Evolutionary conservation across 345 rosid species (phyloP).

Genomic region (Citrus maxima): DNA sequence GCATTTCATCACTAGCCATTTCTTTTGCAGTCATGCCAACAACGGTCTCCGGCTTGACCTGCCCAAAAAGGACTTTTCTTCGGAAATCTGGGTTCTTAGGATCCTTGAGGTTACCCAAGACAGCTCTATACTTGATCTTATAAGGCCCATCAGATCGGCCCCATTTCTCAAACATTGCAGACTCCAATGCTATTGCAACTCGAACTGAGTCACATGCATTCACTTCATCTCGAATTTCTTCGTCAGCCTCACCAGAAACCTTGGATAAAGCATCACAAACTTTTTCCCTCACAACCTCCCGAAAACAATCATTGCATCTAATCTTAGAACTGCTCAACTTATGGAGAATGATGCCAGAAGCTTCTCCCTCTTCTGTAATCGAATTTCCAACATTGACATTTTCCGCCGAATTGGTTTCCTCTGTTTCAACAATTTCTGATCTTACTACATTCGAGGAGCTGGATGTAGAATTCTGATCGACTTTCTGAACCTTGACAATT

Average conservation of each 20-base stretch:
- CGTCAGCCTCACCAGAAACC: conserved; percentile 37
- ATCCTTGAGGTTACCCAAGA: conserved; percentile 53
- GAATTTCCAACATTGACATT: not conserved
- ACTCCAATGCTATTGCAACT: conserved; percentile 41
- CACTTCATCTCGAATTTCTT: conserved; percentile 22
- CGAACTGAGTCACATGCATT: conserved; percentile 39
- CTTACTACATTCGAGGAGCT: not conserved
- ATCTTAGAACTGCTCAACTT: conserved; percentile 20
- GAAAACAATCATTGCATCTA: conserved; percentile 36
- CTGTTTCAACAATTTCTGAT: not conserved
- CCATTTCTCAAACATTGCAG: conserved; percentile 38
- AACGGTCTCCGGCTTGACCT: no score
- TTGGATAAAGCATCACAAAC: conserved; percentile 42
- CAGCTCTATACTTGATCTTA: conserved; percentile 38
- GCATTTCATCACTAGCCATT: conserved; percentile 49
- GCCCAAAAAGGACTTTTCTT: conserved; percentile 47
- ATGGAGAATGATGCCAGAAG: conserved; percentile 4
- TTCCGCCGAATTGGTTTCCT: not conserved
- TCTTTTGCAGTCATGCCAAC: conserved; percentile 35
- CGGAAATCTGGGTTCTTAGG: conserved; percentile 49
- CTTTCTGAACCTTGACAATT: not conserved
- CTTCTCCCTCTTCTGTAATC: not conserved
- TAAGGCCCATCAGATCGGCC: conserved; percentile 37
- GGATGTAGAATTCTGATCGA: not conserved
- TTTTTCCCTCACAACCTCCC: conserved; percentile 39